Evolutionary conservation across 495 filamentous ascomycete species (phyloP), one percentile per base, ranked within the genome.

Genomic region (Penicillium taxi): DNA sequence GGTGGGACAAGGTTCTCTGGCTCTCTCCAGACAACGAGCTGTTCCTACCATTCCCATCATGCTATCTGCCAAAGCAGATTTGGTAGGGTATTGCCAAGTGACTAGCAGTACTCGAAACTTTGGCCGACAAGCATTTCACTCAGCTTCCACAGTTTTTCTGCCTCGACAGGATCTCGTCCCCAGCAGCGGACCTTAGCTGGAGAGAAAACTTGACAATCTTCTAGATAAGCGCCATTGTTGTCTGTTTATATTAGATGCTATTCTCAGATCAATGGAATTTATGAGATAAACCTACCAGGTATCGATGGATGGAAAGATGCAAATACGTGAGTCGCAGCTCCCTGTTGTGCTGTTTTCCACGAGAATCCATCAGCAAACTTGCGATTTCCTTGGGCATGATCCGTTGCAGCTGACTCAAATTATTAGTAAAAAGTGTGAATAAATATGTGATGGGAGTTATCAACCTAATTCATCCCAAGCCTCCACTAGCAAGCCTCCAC

Each of bases 91-190:
- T n/a, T n/a, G n/a, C n/a, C n/a, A n/a, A n/a, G n/a, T n/a, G n/a
- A n/a, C n/a, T 27, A 13, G 25, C n/a, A 24, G 12, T 35, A 35
- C n/a, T 27, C 16, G 49, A 59, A 69, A 27, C 43, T 26, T 23
- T 56, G 25, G 6, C 44, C 61, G 17, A 70, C 63, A 33, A 72
- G 35, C 33, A 59, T 53, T 22, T 66, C 63, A 30, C 56, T 66
- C 37, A 69, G 34, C 13, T 32, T 46, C 64, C 64, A 72, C 15
- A 70, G 44, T 34, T 38, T 63, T 27, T 68, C 63, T 0, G 69
- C 69, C 22, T 72, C 62, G 6, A 66, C 16, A 9, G 20, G 20
- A 17, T 39, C 37, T 19, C 37, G 18, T 6, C 16, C 37, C 37
- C 37, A 39, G 6, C 18, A 39, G 8, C 15, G 18, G 14, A 37